Percentiles rank a stretch among this genome's conserved stretches.
phyloP scores from a whole-genome alignment of 2,329 filamentous ascomycete species.

The Fusarium graminum region DNA sequence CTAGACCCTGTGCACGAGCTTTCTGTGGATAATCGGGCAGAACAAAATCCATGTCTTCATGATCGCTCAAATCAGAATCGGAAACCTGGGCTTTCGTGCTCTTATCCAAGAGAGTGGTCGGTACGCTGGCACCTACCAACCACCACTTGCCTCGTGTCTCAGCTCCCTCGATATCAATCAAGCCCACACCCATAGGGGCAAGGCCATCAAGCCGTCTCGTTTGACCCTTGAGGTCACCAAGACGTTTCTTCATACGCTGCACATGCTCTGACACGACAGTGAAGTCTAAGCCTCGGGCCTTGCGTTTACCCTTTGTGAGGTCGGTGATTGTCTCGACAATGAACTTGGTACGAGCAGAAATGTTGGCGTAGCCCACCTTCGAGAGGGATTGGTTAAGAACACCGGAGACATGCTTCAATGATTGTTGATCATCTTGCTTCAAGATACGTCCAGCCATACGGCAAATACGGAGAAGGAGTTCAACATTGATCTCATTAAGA shows the following conservation, averaged over 20 bases:
- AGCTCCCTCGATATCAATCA: conserved; percentile 84
- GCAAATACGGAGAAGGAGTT: conserved; percentile 86
- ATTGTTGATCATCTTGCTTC: conserved; percentile 86
- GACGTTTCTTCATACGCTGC: conserved; percentile 86
- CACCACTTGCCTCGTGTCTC: conserved; percentile 97
- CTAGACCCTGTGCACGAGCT: conserved; percentile 86
- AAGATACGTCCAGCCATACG: conserved; percentile 85
- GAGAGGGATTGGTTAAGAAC: conserved; percentile 80
- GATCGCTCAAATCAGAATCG: conserved; percentile 52
- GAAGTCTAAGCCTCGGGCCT: conserved; percentile 77
- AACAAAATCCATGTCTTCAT: conserved; percentile 62
- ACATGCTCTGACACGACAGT: conserved; percentile 84
- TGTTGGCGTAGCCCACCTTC: conserved; percentile 73
- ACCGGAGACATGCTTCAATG: conserved; percentile 89
- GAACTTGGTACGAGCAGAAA: conserved; percentile 92
- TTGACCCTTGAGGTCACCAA: conserved; percentile 78
- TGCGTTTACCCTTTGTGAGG: conserved; percentile 93
- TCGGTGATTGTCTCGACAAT: conserved; percentile 98
- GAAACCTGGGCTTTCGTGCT: conserved; percentile 32
- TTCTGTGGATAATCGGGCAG: conserved; percentile 77
- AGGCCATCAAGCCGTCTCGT: conserved; percentile 74
- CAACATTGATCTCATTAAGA: conserved; percentile 87
- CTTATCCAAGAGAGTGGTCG: conserved; percentile 53
- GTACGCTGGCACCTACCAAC: conserved; percentile 96
- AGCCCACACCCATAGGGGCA: conserved; percentile 84